Conservation (phyloP, 2,329 filamentous ascomycete species). For the Claviceps pazoutovae region DNA sequence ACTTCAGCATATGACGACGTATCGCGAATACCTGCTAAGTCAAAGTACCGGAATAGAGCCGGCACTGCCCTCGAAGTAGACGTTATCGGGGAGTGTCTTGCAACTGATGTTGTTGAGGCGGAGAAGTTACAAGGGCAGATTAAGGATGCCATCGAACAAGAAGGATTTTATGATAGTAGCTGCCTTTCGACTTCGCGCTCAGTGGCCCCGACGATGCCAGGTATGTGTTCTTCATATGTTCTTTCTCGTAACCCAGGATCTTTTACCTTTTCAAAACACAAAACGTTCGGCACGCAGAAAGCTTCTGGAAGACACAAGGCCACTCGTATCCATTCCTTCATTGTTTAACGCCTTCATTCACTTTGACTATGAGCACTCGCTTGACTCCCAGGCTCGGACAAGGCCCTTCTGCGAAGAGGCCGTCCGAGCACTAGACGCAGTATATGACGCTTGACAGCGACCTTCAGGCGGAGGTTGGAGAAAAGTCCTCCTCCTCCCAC, state of each 20-base stretch:
- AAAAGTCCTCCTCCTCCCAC: too few relatives aligned
- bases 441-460: too few relatives aligned
- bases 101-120: conserved; percentile 42
- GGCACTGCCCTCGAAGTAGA: conserved; percentile 34
- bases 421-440: too few relatives aligned
- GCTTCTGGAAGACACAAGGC: too few relatives aligned
- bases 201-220: conserved; percentile 16
- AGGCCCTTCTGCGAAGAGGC: too few relatives aligned
- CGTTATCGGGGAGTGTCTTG: conserved; percentile 39
- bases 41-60: conserved; percentile 25
- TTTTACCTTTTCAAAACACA: too few relatives aligned
- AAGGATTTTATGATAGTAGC: conserved; percentile 41
- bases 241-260: background rate
- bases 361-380: too few relatives aligned
- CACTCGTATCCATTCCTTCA: too few relatives aligned
- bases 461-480: too few relatives aligned
- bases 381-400: too few relatives aligned
- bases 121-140: conserved; percentile 46
- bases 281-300: too few relatives aligned
- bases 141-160: conserved; percentile 44
- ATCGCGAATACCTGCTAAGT: conserved; percentile 29
- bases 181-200: conserved; percentile 39
- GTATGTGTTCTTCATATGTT: conserved; percentile 12
- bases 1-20: conserved; percentile 8
- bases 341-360: too few relatives aligned